Conservation (phyloP, 2,329 filamentous ascomycete genomes). For the Plenodomus biglobosus region DNA sequence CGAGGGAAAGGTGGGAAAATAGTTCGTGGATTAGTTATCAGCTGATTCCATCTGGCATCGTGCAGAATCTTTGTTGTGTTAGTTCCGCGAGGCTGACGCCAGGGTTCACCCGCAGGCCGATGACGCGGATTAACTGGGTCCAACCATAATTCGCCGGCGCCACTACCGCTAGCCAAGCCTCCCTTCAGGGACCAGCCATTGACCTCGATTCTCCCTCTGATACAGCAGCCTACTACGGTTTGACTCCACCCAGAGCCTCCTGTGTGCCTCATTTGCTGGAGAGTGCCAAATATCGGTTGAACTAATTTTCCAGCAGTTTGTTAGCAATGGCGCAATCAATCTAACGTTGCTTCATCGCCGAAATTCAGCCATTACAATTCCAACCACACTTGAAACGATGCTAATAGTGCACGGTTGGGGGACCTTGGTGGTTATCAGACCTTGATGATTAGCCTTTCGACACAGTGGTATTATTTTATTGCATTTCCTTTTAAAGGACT, state of each 20-base stretch:
- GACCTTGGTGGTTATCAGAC: too few species aligned
- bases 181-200: neutral
- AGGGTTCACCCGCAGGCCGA: slow-evolving; percentile 3
- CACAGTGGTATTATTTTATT: too few species aligned
- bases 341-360: neutral
- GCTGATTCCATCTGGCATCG: neutral
- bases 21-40: too few species aligned
- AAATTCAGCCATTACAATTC: neutral
- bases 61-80: slow-evolving; percentile 1
- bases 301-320: neutral
- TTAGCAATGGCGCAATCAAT: neutral
- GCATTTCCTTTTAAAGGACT: too few species aligned
- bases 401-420: too few species aligned
- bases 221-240: neutral
- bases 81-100: slow-evolving; percentile 7
- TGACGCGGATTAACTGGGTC: neutral
- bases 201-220: neutral
- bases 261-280: too few species aligned
- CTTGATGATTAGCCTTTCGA: too few species aligned
- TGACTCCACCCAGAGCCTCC: too few species aligned
- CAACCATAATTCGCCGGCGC: neutral
- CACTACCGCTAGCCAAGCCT: neutral
- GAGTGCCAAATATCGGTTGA: too few species aligned
- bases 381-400: neutral
- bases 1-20: neutral